These are phyloP conservation scores for Ceratobasidium sp. DNA, from an alignment of 1,284 basidiomycete genomes.

Conservation along the genomic window DNA sequence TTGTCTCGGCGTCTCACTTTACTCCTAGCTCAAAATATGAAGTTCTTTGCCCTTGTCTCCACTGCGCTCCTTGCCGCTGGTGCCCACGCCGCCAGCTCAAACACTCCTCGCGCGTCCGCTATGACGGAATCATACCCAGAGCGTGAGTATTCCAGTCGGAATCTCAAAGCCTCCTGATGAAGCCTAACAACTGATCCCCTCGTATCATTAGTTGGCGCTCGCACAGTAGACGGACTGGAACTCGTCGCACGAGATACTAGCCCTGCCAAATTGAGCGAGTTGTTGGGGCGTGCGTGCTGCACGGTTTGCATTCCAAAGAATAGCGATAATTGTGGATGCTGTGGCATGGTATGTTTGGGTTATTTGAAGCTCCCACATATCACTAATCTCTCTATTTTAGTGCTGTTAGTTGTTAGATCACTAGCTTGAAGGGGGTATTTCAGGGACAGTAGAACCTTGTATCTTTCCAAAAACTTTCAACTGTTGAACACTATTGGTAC, in stretches of 20 bases:
- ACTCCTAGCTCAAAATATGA: background rate
- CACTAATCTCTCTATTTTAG: too few relatives aligned
- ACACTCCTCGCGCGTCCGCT: slow-evolving; percentile 5
- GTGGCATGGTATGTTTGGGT: slow-evolving; percentile 25
- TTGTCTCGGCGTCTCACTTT: too few relatives aligned
- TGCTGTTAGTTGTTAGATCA: too few relatives aligned
- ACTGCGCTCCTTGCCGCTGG: background rate
- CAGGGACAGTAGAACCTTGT: too few relatives aligned
- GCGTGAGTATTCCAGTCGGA: slow-evolving; percentile 7
- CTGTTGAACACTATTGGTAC: too few relatives aligned
- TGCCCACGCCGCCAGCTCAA: slow-evolving; percentile 8
- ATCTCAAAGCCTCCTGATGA: background rate
- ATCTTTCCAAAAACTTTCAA: too few relatives aligned
- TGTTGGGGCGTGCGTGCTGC: slow-evolving; percentile 36
- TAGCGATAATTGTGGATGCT: slow-evolving; percentile 38
- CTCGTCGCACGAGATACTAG: slow-evolving; percentile 23
- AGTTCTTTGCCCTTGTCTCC: slow-evolving; percentile 7
- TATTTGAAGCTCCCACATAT: too few relatives aligned
- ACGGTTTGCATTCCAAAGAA: slow-evolving; percentile 12
- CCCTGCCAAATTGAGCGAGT: slow-evolving; percentile 28
- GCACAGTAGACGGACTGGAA: slow-evolving; percentile 8
- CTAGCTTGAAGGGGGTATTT: too few relatives aligned
- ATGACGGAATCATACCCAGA: slow-evolving; percentile 12
- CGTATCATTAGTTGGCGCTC: slow-evolving; percentile 1
- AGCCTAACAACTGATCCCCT: background rate